phyloP scores from a whole-genome alignment of 2,329 filamentous ascomycete genomes.

The Xylaria polymorpha region DNA sequence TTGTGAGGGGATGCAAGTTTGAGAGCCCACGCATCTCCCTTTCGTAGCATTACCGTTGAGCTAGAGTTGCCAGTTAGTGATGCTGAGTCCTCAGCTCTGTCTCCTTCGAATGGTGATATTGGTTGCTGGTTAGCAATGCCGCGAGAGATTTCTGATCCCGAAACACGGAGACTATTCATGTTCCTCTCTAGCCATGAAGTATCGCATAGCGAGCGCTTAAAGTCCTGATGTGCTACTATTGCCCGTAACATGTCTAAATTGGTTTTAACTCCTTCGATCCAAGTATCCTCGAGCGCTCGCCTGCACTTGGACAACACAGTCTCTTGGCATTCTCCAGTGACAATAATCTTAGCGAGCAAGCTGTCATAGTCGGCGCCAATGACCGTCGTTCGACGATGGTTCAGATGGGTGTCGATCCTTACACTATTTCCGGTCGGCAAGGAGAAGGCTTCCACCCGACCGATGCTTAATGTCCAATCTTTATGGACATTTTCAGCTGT shows the following conservation, averaged over 20 bases:
- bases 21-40: conserved; percentile 35
- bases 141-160: conserved; percentile 22
- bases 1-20: conserved; percentile 16
- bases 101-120: conserved; percentile 5
- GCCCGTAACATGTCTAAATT: conserved; percentile 35
- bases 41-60: conserved; percentile 30
- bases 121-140: neutral
- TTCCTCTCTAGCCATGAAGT: conserved; percentile 34
- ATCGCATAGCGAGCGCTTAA: conserved; percentile 27
- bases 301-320: conserved; percentile 28
- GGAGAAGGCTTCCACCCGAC: conserved; percentile 27
- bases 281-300: conserved; percentile 36
- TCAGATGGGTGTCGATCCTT: conserved; percentile 35
- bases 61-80: neutral
- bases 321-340: conserved; percentile 21
- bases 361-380: conserved; percentile 35
- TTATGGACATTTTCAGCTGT: conserved; percentile 34
- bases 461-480: conserved; percentile 37
- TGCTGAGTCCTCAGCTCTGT: neutral
- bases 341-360: conserved; percentile 34
- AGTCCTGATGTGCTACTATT: conserved; percentile 30
- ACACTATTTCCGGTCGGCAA: conserved; percentile 33
- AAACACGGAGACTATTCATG: conserved; percentile 23
- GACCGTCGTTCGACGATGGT: conserved; percentile 10
- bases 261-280: conserved; percentile 31